Percentiles rank a stretch among this genome's conserved stretches.
phyloP scores from a whole-genome alignment of 192 early-diverging fungal genomes.

The Lobosporangium transversale region DNA sequence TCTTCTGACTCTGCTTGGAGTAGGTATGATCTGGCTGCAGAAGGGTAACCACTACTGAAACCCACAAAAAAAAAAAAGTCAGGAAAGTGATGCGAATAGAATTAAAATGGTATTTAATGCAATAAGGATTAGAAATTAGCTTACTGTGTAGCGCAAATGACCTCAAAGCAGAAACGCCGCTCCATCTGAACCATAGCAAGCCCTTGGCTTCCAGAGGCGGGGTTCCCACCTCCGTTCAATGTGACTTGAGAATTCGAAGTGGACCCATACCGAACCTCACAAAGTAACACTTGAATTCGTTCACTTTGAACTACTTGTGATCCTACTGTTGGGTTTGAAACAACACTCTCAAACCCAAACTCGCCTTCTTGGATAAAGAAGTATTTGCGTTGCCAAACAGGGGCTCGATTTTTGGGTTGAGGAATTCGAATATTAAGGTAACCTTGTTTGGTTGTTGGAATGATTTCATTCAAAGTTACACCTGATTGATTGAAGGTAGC shows the following conservation, averaged over 20 bases:
- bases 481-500: neutral
- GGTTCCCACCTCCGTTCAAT: conserved; percentile 32
- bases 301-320: conserved; percentile 62
- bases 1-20: conserved; percentile 77
- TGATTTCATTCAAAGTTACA: neutral
- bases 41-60: too few relatives aligned
- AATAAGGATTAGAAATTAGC: conserved; percentile 7
- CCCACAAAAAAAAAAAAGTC: neutral
- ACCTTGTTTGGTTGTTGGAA: conserved; percentile 69
- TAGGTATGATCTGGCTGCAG: conserved; percentile 53
- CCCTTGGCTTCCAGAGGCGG: conserved; percentile 41
- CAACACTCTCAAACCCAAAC: conserved; percentile 59
- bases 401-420: conserved; percentile 58
- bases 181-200: conserved; percentile 59
- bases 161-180: conserved; percentile 77
- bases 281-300: conserved; percentile 64
- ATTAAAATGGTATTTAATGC: conserved; percentile 1
- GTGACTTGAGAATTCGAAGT: conserved; percentile 50
- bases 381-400: conserved; percentile 67
- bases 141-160: conserved; percentile 71
- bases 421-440: conserved; percentile 64
- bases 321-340: conserved; percentile 60
- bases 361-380: conserved; percentile 70
- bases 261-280: conserved; percentile 59
- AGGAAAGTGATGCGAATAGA: neutral